Conservation (phyloP, 2,329 filamentous ascomycete genomes). For the Alternaria arbusti region DNA sequence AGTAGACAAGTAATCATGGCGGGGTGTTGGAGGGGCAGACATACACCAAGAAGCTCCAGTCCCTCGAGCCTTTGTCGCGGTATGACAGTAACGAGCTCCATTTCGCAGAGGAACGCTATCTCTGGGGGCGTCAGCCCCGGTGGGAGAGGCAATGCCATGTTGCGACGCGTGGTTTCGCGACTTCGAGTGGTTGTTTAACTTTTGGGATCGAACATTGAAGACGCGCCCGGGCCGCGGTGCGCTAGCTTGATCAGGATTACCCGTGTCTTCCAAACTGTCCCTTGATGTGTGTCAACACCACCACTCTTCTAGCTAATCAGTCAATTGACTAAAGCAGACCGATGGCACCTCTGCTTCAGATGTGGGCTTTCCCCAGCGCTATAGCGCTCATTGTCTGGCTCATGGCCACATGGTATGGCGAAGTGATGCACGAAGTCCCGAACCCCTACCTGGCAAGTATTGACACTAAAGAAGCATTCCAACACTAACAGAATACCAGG, state of each 20-base stretch:
- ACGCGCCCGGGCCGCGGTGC: constrained; percentile 12
- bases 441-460: constrained; percentile 64
- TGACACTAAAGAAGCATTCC: not conserved
- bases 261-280: constrained; percentile 3
- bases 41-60: constrained; percentile 83
- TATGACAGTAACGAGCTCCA: constrained; percentile 93
- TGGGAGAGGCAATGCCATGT: constrained; percentile 67
- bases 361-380: constrained; percentile 31
- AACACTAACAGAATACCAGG: constrained; percentile 57
- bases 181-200: constrained; percentile 16
- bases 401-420: constrained; percentile 33
- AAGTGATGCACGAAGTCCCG: constrained; percentile 58
- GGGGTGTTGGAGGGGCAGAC: constrained; percentile 53
- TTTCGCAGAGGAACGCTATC: constrained; percentile 93
- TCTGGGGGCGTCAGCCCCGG: constrained; percentile 81
- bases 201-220: not conserved
- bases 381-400: constrained; percentile 29
- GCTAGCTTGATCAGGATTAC: constrained; percentile 25
- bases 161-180: constrained; percentile 30
- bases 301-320: not conserved
- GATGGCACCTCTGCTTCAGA: constrained; percentile 31
- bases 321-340: not conserved
- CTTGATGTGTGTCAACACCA: not conserved
- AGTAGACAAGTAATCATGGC: constrained; percentile 16
- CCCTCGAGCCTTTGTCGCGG: constrained; percentile 88